phyloP scores from a whole-genome alignment of 1,139 yeast genomes.

The Scheffersomyces insectosa region DNA sequence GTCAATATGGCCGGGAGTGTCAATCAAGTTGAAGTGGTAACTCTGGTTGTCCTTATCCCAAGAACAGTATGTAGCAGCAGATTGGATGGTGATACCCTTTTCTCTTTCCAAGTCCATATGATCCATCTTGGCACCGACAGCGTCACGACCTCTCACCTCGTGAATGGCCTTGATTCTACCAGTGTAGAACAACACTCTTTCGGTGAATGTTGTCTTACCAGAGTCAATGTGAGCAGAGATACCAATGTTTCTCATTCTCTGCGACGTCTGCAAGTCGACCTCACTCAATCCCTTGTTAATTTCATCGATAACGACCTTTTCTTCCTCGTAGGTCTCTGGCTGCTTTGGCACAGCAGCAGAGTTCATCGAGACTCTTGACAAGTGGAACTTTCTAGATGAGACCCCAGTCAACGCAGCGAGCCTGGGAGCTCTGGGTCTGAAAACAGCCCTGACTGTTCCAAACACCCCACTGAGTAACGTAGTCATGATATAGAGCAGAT shows the following conservation, averaged over 20 bases:
- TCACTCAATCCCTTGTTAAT: slow-evolving; percentile 54
- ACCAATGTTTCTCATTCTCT: slow-evolving; percentile 86
- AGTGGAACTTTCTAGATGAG: not conserved
- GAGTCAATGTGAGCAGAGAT: slow-evolving; percentile 92
- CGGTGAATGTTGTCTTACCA: slow-evolving; percentile 89
- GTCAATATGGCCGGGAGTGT: slow-evolving; percentile 70
- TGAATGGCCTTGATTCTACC: slow-evolving; percentile 98
- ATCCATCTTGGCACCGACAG: slow-evolving; percentile 90
- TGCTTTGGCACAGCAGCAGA: slow-evolving; percentile 9
- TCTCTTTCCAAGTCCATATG: slow-evolving; percentile 84
- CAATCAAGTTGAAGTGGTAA: slow-evolving; percentile 68
- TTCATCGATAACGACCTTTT: slow-evolving; percentile 64
- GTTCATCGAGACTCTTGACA: not conserved
- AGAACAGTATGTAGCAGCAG: slow-evolving; percentile 97
- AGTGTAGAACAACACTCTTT: slow-evolving; percentile 92
- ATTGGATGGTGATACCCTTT: slow-evolving; percentile 63
- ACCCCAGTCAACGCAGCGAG: not conserved
- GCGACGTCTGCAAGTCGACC: slow-evolving; percentile 56
- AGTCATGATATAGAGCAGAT: not conserved
- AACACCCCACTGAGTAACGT: not conserved
- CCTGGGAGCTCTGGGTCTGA: not conserved
- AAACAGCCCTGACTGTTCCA: not conserved
- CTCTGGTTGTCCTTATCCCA: slow-evolving; percentile 76
- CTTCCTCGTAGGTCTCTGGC: slow-evolving; percentile 65
- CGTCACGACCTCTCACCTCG: slow-evolving; percentile 96